These are phyloP conservation scores for Ophiostoma piceae DNA, from an alignment of 2,329 filamentous ascomycete species.

Conservation along the genomic window DNA sequence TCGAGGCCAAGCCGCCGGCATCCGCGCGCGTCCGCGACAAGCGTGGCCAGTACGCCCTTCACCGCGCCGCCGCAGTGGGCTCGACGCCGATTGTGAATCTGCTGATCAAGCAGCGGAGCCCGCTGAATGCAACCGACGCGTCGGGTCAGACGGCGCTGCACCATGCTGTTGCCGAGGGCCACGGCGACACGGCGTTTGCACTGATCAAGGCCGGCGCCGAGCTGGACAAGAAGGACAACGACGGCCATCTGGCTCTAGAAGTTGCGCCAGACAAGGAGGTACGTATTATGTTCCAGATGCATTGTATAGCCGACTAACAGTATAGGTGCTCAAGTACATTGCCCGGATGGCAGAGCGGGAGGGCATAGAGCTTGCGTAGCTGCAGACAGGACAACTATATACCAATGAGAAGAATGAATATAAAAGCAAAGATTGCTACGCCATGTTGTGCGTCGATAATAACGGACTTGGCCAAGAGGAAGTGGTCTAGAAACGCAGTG, in stretches of 20 bases:
- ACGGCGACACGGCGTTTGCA: constrained; percentile 75
- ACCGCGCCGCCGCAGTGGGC: constrained; percentile 85
- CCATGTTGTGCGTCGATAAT: background rate
- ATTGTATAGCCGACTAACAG: background rate
- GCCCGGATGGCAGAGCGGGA: constrained; percentile 74
- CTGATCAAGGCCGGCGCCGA: constrained; percentile 83
- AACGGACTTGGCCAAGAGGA: background rate
- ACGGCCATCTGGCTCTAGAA: constrained; percentile 69
- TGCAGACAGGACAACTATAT: background rate
- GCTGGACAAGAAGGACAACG: constrained; percentile 65
- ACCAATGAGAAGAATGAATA: background rate
- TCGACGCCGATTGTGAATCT: constrained; percentile 81
- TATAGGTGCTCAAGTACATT: constrained; percentile 58
- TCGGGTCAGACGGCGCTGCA: constrained; percentile 86
- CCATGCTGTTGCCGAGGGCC: constrained; percentile 73
- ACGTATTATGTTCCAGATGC: constrained; percentile 19
- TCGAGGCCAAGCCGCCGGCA: constrained; percentile 63
- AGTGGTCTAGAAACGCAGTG: background rate
- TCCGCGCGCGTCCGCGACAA: constrained; percentile 77
- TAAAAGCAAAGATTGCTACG: background rate
- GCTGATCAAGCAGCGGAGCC: constrained; percentile 70
- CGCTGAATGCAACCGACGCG: constrained; percentile 74
- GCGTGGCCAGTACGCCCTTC: constrained; percentile 82
- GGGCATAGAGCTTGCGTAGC: constrained; percentile 58
- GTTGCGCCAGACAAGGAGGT: constrained; percentile 83